Evolutionary conservation across 306 rosid genomes (phyloP), one percentile per base, ranked within the genome.

Genomic region (Acacia confusa): DNA sequence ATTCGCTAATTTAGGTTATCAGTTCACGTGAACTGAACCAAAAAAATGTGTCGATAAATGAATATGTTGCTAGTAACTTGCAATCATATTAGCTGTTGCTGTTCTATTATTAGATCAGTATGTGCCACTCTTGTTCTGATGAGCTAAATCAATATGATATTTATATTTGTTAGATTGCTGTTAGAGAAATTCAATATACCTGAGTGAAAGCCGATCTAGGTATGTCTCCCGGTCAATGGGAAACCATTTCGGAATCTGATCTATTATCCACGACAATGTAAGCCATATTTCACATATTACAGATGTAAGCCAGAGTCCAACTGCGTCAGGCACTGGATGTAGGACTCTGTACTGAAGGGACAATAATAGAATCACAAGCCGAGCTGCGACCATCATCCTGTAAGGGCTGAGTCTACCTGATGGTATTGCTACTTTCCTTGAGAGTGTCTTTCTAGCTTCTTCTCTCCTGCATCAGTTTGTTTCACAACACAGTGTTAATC

Each of bases 241-340:
- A 77, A 86, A 93, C 99, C 99, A 95, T 89, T 92, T 95, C 10
- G 99, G 98, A 78, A 95, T 73, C 87, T 95, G 99, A 89, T 95
- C 99, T 80, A 93, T 86, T 24, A 95, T 82, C 99, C 99, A 95
- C 70, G 99, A 95, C 45, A 92, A 32, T 47, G 96, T 92, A 77
- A 95, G 92, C 99, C 99, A 95, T 65, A 95, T 86, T 83, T 95
- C 99, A 82, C 99, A 92, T 27, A 85, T 78, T 34, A 95, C 93
- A 24, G 99, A 93, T 57, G 89, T 85, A 74, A 95, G 84, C 99
- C 98, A 95, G 72, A 95, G 94, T 58, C 96, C 98, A 58, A 92
- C 32, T 44, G 98, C 97, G 6, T 95, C 99, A 57, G 88, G 89
- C 57, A 95, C 99, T 4, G 98, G 99, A 78, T 95, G 83, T 84